Conservation (phyloP, 1,139 yeast genomes). For the Candida sp. region DNA sequence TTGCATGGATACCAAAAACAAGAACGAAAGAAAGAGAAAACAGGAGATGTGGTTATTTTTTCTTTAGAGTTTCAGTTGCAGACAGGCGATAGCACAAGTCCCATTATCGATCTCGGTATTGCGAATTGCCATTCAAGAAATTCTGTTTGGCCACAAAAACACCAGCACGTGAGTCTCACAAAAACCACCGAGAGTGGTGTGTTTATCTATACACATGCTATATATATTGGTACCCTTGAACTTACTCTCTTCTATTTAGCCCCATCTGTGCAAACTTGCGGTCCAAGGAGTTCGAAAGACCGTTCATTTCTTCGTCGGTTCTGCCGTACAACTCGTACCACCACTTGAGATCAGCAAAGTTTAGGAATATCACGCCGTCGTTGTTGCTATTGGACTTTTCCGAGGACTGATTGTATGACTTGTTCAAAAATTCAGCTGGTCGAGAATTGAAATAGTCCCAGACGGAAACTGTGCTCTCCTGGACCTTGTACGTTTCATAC, state of each 20-base stretch:
- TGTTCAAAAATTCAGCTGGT: constrained; percentile 69
- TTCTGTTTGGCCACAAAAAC: background rate
- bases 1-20: background rate
- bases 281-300: constrained; percentile 48
- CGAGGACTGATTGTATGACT: constrained; percentile 35
- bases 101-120: constrained; percentile 1
- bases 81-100: no score
- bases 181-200: background rate
- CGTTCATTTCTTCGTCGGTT: constrained; percentile 82
- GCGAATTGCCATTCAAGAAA: background rate
- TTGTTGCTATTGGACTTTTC: constrained; percentile 27
- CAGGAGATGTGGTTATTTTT: background rate
- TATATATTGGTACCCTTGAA: background rate
- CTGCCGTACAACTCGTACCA: constrained; percentile 89
- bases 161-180: background rate
- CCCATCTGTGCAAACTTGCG: constrained; percentile 47
- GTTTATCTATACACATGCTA: no score
- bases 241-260: constrained; percentile 5
- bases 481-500: constrained; percentile 34
- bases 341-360: constrained; percentile 73
- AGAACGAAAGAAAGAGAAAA: background rate
- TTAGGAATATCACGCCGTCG: constrained; percentile 64
- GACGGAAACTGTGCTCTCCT: constrained; percentile 68
- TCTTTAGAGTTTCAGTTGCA: no score
- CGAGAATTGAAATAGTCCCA: constrained; percentile 95